Percentiles rank a stretch among this genome's conserved stretches.
These are phyloP conservation scores for Plenodomus lindquistii DNA, from an alignment of 2,329 filamentous ascomycete species.

Conservation along the genomic window DNA sequence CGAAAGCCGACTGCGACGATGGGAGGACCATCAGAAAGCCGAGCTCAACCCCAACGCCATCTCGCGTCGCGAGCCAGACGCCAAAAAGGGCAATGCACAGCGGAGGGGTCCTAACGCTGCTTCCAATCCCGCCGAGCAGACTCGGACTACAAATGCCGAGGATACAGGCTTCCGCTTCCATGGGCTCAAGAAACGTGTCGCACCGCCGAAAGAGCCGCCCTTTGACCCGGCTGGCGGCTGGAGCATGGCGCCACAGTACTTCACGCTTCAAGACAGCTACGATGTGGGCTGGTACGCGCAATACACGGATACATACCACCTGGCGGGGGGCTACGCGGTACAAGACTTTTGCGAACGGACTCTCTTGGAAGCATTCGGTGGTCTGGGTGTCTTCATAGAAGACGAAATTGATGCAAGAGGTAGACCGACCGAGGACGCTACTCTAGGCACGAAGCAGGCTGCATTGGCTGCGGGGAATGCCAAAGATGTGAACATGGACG, in stretches of 20 bases:
- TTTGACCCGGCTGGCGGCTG: slow-evolving; percentile 90
- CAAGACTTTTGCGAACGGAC: slow-evolving; percentile 80
- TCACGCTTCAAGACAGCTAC: slow-evolving; percentile 70
- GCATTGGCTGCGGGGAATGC: slow-evolving; percentile 60
- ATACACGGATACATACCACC: slow-evolving; percentile 66
- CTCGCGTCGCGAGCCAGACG: slow-evolving; percentile 37
- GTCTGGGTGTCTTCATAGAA: slow-evolving; percentile 82
- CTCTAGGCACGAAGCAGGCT: slow-evolving; percentile 40
- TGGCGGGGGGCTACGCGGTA: slow-evolving; percentile 81
- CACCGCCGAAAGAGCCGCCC: slow-evolving; percentile 68
- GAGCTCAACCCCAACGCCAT: slow-evolving; percentile 50
- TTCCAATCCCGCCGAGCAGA: slow-evolving; percentile 10
- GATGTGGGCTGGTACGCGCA: slow-evolving; percentile 75
- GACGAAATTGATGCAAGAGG: slow-evolving; percentile 64
- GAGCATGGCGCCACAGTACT: slow-evolving; percentile 67
- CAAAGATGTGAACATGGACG: slow-evolving; percentile 55
- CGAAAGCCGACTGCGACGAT: slow-evolving; percentile 64
- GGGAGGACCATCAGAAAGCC: slow-evolving; percentile 72
- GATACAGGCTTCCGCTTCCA: slow-evolving; percentile 65
- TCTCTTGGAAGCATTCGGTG: slow-evolving; percentile 87
- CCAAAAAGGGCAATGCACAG: slow-evolving; percentile 71
- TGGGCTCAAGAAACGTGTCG: slow-evolving; percentile 71
- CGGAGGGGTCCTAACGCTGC: slow-evolving; percentile 48
- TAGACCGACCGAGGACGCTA: slow-evolving; percentile 37
- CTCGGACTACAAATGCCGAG: slow-evolving; percentile 3